Base-by-base conservation (phyloP, 2,329 filamentous ascomycete species). In the Trichoderma atrobrunneum region DNA sequence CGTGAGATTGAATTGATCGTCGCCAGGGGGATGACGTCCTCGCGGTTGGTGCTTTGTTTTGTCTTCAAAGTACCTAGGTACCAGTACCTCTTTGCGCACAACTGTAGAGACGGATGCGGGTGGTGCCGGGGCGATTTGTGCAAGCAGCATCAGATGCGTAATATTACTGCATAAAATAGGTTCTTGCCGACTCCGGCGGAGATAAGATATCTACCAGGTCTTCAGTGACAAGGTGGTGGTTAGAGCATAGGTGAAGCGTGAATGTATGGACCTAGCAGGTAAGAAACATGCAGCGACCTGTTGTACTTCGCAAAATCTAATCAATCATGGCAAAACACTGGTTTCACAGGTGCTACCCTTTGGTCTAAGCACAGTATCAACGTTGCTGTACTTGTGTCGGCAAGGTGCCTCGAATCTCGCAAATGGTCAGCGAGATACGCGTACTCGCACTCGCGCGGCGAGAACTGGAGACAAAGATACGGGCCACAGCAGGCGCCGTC, bases 401-500 rank as follows among this genome's bases (percentile, higher is more conserved):
- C 32, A 39, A 43, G 65, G n/a, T 60, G 36, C 56, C 56, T 60
- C 56, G 56, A 68, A 68, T 68, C 36, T 68, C 56, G 65, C 65
- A 34, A 60, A 5, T 28, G 16, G n/a, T 28, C 18, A 48, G 36
- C n/a, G 18, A 68, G 36, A 68, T 60, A 68, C 65, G 65, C 65
- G 54, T 68, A 60, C 65, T 68, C 65, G 65, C 65, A 51, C 51
- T 21, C 21, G 32, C 56, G 26, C 64, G 24, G 30, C 32, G 21
- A 60, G 34, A 24, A 60, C 36, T 68, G n/a, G 54, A 43, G 54
- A 36, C 48, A 11, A 11, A 5, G 48, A 24, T 51, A 60, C 57
- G 54, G 65, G 65, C 34, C 54, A 59, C 65, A 16, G 39, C 65
- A 68, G 62, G 34, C 65, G 65, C 65, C 14, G 18, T 32, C 30